phyloP scores from a whole-genome alignment of 1,139 yeast species.

The Geotrichum siamense region DNA sequence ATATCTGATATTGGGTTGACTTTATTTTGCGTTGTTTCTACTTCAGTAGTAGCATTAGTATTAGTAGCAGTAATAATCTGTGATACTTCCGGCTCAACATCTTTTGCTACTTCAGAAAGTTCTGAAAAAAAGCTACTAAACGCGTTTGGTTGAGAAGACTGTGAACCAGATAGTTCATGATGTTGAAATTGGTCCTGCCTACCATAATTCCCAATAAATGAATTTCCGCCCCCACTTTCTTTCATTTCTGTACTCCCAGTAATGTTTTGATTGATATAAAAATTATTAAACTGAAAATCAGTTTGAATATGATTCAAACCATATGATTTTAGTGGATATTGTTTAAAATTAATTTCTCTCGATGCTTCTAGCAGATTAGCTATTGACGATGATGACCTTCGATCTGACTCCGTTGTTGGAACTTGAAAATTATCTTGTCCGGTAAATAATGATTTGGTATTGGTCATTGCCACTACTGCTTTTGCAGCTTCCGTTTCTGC shows the following conservation, averaged over 20 bases:
- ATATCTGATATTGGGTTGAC: too few species aligned
- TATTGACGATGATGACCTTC: constrained; percentile 8
- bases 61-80: background rate
- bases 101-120: background rate
- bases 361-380: constrained; percentile 18
- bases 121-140: background rate
- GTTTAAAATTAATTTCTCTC: constrained; percentile 7
- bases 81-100: background rate
- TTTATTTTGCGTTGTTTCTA: background rate
- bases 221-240: background rate
- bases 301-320: background rate
- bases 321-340: background rate
- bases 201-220: background rate
- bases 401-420: background rate
- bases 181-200: constrained; percentile 4
- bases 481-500: constrained; percentile 19
- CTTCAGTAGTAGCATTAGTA: background rate
- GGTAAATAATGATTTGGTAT: background rate
- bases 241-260: background rate
- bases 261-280: background rate
- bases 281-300: background rate
- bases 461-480: constrained; percentile 19
- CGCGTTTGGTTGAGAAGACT: background rate
- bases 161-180: background rate
- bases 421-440: background rate